Base-by-base conservation (phyloP, 202 grass and related monocot species). In the Carex sylvatica region DNA sequence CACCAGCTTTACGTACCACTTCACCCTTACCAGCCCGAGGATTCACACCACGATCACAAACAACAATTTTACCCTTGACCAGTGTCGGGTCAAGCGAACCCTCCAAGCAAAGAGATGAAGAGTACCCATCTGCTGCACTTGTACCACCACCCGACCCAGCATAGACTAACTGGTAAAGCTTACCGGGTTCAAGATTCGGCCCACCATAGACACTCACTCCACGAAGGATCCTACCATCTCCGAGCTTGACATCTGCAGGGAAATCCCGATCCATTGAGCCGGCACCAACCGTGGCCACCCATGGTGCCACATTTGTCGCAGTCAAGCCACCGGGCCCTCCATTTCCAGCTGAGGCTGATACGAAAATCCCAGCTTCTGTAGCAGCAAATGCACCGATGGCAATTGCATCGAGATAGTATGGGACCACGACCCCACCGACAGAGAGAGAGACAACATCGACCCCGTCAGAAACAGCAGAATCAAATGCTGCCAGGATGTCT, bases 201-300 rank as follows among this genome's bases (percentile, higher is more conserved):
- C 92, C 95, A 4, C 92, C 95, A 60, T 98, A 94, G 42, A 98
- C 92, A 83, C 92, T 93, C 2, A 93, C 92, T 13, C 90, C 92
- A 24, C 88, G 87, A 58, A 94, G 87, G 44, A 93, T 74, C 16
- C 85, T 84, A 6, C 95, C 95, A 52, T 94, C 22, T 42, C 90
- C 90, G 64, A 98, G 90, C 9, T 84, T 79, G 40, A 94, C 95
- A 36, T 93, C 91, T 20, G 95, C 92, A 14, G 95, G 95, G 86
- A 98, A 98, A 52, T 91, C 87, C 38, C 95, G 88, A 69, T 98
- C 95, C 95, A 98, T 98, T 73, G 95, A 98, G 3, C 95, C 92
- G 0, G 92, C 95, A 15, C 95, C 92, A 1, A 98, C 90, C 55
- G 95, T 98, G 52, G 90, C 82, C 70, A 98, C 88, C 95, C 92